Evolutionary conservation across 2,329 filamentous ascomycete genomes (phyloP), one percentile per base, ranked within the genome.

Genomic region (Pezicula carpinea): DNA sequence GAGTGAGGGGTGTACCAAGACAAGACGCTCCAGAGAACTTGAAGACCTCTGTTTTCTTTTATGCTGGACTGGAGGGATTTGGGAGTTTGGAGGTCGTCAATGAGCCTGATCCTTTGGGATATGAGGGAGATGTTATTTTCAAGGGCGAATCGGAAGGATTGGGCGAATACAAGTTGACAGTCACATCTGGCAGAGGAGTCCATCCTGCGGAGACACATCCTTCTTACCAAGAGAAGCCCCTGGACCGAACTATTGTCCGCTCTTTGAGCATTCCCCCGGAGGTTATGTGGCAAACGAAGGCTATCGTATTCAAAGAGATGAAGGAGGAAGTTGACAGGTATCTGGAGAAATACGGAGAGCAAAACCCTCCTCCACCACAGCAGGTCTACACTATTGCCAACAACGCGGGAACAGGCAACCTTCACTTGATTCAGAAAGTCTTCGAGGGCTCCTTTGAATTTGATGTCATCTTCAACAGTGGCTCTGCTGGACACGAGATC

Each of bases 371-470:
- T 6, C 90, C 91, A 8, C 85, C 92, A 2, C 89, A 85, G 71
- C 87, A 93, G 64, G 76, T 91, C 1, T 96, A 95, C 66, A 88
- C 88, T 6, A 75, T 97, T 45, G 68, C 74, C 38, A 85, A 95
- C 64, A 67, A 70, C 26, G 83, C 87, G 3, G 81, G 78, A 5
- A 59, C 68, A 11, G 92, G 90, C 23, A 97, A 97, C 61, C 70
- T 89, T 13, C 92, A 99, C 54, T 70, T 96, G 34, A 76, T 97
- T 14, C 89, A 99, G 67, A 96, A 96, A 69, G 81, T 90, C 2
- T 97, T 96, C 58, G 80, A 91, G 58, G 92, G 93, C 2, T 67
- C 83, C 1, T 99, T 97, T 60, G 89, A 91, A 71, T 97, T 97
- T 58, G 93, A 97, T 64, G 76, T 97, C 44, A 75, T 97, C 41